Conservation (phyloP, 768 basidiomycete genomes). For the Infundibulicybe gibba region DNA sequence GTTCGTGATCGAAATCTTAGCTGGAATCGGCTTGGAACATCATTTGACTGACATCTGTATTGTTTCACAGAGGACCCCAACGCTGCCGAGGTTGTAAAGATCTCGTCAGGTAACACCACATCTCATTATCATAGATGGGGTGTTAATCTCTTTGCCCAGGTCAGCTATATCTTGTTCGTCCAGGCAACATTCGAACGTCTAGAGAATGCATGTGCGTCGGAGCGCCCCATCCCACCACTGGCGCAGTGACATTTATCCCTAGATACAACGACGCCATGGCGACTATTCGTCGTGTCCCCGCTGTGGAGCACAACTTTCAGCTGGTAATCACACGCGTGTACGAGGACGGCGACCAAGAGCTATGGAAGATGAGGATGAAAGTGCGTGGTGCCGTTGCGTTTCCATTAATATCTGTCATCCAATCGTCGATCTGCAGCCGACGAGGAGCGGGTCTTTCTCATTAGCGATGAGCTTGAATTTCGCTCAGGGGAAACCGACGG, state of each 20-base stretch:
- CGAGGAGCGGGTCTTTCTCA: constrained; percentile 89
- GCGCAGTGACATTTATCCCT: constrained; percentile 6
- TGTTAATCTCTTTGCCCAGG: constrained; percentile 28
- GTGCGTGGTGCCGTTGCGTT: constrained; percentile 32
- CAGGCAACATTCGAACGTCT: constrained; percentile 86
- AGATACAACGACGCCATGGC: constrained; percentile 94
- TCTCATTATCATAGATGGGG: no score
- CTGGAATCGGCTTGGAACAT: constrained; percentile 1
- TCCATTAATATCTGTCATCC: neutral
- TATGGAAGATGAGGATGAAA: constrained; percentile 94
- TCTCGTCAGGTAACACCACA: constrained; percentile 55
- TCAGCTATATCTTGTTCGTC: constrained; percentile 86
- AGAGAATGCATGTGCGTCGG: constrained; percentile 91
- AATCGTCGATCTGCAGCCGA: constrained; percentile 54
- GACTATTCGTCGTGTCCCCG: constrained; percentile 82
- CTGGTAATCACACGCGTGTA: constrained; percentile 95
- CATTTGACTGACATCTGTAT: constrained; percentile 19
- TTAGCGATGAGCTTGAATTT: constrained; percentile 89
- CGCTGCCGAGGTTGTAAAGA: constrained; percentile 92
- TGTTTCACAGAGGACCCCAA: constrained; percentile 78
- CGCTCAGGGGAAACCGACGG: constrained; percentile 69
- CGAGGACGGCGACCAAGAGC: constrained; percentile 94
- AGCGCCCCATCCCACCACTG: neutral
- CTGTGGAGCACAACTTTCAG: constrained; percentile 78
- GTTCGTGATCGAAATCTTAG: constrained; percentile 52